phyloP scores from a whole-genome alignment of 768 basidiomycete genomes.

The Hebeloma cylindrosporum region DNA sequence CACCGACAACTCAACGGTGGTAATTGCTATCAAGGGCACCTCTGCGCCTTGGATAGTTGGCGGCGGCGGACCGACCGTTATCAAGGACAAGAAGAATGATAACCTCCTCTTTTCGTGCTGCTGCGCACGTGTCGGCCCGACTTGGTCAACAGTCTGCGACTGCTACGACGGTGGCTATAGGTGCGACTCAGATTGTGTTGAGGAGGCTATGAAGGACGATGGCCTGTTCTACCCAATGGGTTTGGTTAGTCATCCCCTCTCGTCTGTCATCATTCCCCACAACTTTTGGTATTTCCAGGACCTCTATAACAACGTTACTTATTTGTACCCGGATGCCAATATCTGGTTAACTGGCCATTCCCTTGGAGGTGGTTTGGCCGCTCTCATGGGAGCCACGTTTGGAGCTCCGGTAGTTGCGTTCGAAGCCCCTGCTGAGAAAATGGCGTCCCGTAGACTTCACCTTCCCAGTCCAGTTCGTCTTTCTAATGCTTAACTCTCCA shows the following conservation, averaged over 20 bases:
- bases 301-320: conserved; percentile 88
- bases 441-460: conserved; percentile 76
- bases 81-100: conserved; percentile 93
- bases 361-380: conserved; percentile 82
- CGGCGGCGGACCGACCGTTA: conserved; percentile 77
- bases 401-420: conserved; percentile 92
- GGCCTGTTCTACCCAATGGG: conserved; percentile 88
- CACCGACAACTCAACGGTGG: conserved; percentile 78
- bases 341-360: conserved; percentile 89
- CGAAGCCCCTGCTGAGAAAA: conserved; percentile 76
- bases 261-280: background rate
- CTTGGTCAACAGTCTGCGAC: conserved; percentile 90
- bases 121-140: conserved; percentile 91
- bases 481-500: background rate
- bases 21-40: conserved; percentile 93
- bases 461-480: conserved; percentile 76
- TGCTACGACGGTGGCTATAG: conserved; percentile 76
- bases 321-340: conserved; percentile 84
- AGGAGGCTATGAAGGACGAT: conserved; percentile 77
- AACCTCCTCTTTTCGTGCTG: conserved; percentile 97
- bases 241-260: conserved; percentile 51
- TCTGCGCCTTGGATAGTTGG: conserved; percentile 68
- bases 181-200: conserved; percentile 81
- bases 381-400: conserved; percentile 85
- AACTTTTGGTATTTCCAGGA: conserved; percentile 50